Evolutionary conservation across 805 yeast species (phyloP), one percentile per base, ranked within the genome.

Genomic region (Tetrapisispora fleetii): DNA sequence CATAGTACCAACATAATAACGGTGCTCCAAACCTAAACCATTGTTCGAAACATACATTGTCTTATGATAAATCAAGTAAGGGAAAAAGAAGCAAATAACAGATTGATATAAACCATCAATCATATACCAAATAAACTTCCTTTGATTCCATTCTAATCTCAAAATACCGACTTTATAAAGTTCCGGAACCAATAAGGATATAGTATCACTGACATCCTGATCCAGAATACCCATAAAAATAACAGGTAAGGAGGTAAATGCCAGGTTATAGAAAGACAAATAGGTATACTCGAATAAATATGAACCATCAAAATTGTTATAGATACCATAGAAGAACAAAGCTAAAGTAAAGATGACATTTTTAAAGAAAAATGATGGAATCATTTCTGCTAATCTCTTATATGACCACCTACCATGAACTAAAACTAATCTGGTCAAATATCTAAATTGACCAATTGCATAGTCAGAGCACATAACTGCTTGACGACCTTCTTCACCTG

Each of bases 401-500:
- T 85, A 85, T 4, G 88, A 82, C 95, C 95, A 85, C 65, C 93
- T 73, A 22, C 95, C 95, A 64, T 85, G 95, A 22, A 82, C 85
- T 46, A 85, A 64, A 18, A 85, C 67, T 52, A 85, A 68, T 55
- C 85, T 74, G 0, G 83, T 73, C 50, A 85, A 66, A 58, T 74
- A 85, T 59, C 95, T 75, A 65, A 85, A 85, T 63, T 85, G 95
- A 17, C 91, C 93, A 58, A 85, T 69, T n/a, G 91, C 95, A 67
- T 83, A 85, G 69, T 85, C 95, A 1, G 93, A 81, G 22, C 89
- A 82, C 95, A 85, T 85, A 2, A 78, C 93, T 10, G 95, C 95
- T 65, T 85, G 95, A 48, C 93, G 71, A 62, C 95, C 95, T 71
- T 85, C 95, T 69, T 85, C 95, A 68, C 95, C 95, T 2, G 90